A percentile compares a stretch with the other conserved stretches of the same genome.
phyloP scores from a whole-genome alignment of 441 rosid genomes.

The Gossypium gossypioides region DNA sequence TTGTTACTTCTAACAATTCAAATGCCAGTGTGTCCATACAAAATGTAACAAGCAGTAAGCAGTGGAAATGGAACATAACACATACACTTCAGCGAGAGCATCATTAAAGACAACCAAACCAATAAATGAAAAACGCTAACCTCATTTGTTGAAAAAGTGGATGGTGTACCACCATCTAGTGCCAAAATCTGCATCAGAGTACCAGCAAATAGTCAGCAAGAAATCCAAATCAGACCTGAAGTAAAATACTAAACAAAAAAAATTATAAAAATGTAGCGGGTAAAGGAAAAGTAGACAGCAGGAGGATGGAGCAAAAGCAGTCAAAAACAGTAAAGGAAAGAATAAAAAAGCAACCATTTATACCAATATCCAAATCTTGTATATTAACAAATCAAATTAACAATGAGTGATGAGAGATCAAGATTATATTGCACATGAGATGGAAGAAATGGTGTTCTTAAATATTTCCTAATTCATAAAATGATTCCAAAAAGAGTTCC shows the following conservation, averaged over 20 bases:
- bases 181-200: constrained; percentile 37
- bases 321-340: background rate
- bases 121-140: constrained; percentile 28
- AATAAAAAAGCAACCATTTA: background rate
- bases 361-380: background rate
- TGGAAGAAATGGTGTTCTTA: background rate
- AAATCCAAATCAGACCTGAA: background rate
- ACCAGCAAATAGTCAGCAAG: constrained; percentile 3
- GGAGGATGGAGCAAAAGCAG: background rate
- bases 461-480: background rate
- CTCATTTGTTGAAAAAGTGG: constrained; percentile 52
- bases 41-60: background rate
- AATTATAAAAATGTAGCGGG: background rate
- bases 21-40: background rate
- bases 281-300: background rate
- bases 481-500: background rate
- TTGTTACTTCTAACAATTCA: background rate
- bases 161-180: constrained; percentile 25
- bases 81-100: background rate
- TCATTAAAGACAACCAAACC: background rate
- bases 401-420: background rate
- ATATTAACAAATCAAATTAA: background rate
- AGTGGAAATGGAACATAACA: background rate
- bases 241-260: background rate
- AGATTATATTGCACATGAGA: background rate